Conservation (phyloP, 2,329 filamentous ascomycete species). For the Arthrinium puccinioides region DNA sequence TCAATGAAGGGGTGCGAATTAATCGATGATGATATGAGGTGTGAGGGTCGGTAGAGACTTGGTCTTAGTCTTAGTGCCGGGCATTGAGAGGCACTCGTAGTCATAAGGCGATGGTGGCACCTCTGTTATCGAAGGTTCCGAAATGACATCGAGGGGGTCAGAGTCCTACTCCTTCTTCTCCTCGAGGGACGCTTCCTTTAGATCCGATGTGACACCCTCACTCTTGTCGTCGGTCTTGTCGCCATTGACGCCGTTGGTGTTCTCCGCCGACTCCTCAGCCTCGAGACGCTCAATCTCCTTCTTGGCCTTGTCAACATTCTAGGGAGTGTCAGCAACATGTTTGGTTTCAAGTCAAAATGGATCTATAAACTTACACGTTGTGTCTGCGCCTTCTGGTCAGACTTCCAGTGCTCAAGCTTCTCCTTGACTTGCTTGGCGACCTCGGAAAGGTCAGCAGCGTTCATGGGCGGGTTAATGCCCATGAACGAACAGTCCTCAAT, state of each 20-base stretch:
- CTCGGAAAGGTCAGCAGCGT: constrained; percentile 70
- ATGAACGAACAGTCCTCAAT: constrained; percentile 85
- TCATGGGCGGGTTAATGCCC: constrained; percentile 82
- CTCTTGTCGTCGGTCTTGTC: constrained; percentile 42
- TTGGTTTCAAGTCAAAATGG: background rate
- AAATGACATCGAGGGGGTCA: constrained; percentile 6
- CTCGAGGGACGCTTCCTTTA: constrained; percentile 45
- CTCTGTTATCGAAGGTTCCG: too few relatives aligned
- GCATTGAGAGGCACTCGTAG: too few relatives aligned
- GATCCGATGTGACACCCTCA: constrained; percentile 43
- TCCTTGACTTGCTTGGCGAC: constrained; percentile 84
- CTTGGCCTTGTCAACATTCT: constrained; percentile 97
- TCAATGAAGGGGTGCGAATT: too few relatives aligned
- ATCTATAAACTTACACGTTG: constrained; percentile 64
- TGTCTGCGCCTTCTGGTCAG: constrained; percentile 82
- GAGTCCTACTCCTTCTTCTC: constrained; percentile 42
- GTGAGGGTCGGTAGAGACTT: too few relatives aligned
- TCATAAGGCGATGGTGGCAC: too few relatives aligned
- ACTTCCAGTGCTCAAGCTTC: constrained; percentile 88
- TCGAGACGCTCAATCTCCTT: constrained; percentile 91
- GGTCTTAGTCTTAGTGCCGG: too few relatives aligned
- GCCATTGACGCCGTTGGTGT: constrained; percentile 35
- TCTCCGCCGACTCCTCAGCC: constrained; percentile 49
- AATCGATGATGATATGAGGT: too few relatives aligned
- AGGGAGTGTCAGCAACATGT: constrained; percentile 19